Conservation (phyloP, 1,284 basidiomycete genomes). For the Wallemia mellicola region DNA sequence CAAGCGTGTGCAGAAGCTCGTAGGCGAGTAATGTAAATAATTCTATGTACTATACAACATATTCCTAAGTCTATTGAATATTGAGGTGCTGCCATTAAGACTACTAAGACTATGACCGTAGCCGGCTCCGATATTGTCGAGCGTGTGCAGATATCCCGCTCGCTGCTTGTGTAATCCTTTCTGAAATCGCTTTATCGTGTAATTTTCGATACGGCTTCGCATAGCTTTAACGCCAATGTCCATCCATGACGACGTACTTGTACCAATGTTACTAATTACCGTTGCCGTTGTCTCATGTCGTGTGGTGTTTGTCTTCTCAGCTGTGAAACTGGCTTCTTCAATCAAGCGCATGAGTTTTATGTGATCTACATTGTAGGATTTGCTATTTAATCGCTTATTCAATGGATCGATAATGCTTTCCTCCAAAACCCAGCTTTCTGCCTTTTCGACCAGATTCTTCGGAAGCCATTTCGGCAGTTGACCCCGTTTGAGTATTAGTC, state of each 20-base stretch:
- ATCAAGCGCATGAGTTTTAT: conserved; percentile 54
- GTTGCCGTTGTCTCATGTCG: conserved; percentile 2
- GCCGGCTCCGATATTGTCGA: background rate
- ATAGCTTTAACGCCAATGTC: background rate
- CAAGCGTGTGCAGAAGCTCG: conserved; percentile 87
- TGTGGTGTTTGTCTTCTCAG: background rate
- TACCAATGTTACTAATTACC: conserved; percentile 2
- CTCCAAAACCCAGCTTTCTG: conserved; percentile 63
- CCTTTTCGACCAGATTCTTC: conserved; percentile 15
- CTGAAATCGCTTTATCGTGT: conserved; percentile 2
- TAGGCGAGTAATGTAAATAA: conserved; percentile 30
- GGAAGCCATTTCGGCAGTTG: conserved; percentile 60
- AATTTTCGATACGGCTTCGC: conserved; percentile 2
- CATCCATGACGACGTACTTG: background rate
- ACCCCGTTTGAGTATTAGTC: conserved; percentile 73
- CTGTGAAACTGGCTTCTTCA: conserved; percentile 21
- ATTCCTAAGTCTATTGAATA: background rate
- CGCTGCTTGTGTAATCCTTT: conserved; percentile 2
- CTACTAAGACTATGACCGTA: too few relatives aligned
- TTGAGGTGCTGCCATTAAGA: background rate
- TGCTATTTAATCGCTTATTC: conserved; percentile 34
- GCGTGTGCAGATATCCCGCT: background rate
- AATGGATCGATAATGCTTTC: conserved; percentile 62
- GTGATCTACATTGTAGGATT: conserved; percentile 49
- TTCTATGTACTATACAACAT: background rate